Evolutionary conservation across 2,329 filamentous ascomycete genomes (phyloP).

Genomic region (Aureobasidium mangrovei): DNA sequence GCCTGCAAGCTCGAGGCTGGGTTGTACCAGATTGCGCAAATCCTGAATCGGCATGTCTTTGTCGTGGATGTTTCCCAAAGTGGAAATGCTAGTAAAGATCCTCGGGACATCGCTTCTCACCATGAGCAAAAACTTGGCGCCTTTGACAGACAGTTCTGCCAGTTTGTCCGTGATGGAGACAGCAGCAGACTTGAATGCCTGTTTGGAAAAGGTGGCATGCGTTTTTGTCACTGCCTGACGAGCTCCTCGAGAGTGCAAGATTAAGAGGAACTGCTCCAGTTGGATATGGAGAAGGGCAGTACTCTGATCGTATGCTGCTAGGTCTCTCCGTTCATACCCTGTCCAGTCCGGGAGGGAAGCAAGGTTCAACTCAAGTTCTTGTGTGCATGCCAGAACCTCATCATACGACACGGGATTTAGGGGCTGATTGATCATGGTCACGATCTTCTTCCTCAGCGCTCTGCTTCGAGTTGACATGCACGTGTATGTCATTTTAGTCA

Average conservation of each 20-base stretch:
- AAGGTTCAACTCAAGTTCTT: constrained; percentile 25
- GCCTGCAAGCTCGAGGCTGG: background rate
- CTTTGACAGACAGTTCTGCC: background rate
- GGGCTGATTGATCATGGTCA: constrained; percentile 26
- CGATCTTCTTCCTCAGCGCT: constrained; percentile 21
- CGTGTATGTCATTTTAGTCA: constrained; percentile 24
- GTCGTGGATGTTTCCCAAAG: background rate
- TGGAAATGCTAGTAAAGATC: background rate
- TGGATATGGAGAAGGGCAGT: constrained; percentile 23
- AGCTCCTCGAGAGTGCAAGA: constrained; percentile 24
- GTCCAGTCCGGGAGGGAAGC: constrained; percentile 22
- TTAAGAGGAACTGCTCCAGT: constrained; percentile 25
- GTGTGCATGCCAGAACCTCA: constrained; percentile 25
- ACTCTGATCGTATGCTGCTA: constrained; percentile 14
- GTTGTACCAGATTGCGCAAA: background rate
- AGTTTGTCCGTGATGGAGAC: constrained; percentile 8
- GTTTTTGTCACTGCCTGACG: constrained; percentile 20
- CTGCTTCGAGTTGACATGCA: constrained; percentile 20
- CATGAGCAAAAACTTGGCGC: background rate
- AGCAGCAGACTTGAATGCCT: constrained; percentile 9
- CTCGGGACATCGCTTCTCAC: background rate
- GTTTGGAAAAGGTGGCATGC: constrained; percentile 22
- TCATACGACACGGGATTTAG: constrained; percentile 23
- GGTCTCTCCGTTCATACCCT: background rate
- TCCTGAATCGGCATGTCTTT: constrained; percentile 1